Conservation (phyloP, 768 basidiomycete genomes). For the Boletus vermiculosoides region DNA sequence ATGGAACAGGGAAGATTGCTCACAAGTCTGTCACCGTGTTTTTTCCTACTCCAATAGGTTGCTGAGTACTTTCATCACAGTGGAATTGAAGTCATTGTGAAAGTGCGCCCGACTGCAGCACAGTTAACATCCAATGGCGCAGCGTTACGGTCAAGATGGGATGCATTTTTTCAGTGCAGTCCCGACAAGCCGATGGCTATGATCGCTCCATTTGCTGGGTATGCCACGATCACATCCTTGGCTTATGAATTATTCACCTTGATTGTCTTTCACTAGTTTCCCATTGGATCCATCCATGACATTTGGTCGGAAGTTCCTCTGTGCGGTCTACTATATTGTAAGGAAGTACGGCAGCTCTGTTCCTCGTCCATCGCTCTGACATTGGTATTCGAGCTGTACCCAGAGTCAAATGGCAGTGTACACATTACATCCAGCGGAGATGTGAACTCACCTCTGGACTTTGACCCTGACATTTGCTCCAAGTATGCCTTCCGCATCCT, state of each 20-base stretch:
- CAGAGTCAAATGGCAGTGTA: slow-evolving; percentile 44
- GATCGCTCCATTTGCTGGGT: slow-evolving; percentile 43
- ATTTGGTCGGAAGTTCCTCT: slow-evolving; percentile 29
- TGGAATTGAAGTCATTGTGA: slow-evolving; percentile 52
- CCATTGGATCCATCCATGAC: slow-evolving; percentile 15
- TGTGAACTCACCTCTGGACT: slow-evolving; percentile 40
- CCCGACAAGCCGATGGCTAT: slow-evolving; percentile 58
- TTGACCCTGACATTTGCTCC: slow-evolving; percentile 45
- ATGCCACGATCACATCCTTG: slow-evolving; percentile 2
- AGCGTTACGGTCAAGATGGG: slow-evolving; percentile 49
- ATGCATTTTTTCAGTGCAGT: slow-evolving; percentile 44
- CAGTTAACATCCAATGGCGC: slow-evolving; percentile 50
- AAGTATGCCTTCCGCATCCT: slow-evolving; percentile 31
- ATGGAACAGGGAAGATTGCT: slow-evolving; percentile 49
- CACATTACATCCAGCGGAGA: slow-evolving; percentile 47
- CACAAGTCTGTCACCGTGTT: slow-evolving; percentile 43
- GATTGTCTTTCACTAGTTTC: slow-evolving; percentile 20
- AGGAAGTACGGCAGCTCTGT: neutral
- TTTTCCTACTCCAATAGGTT: neutral
- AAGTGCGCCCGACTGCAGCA: slow-evolving; percentile 49
- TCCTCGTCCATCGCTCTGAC: neutral
- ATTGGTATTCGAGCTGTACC: slow-evolving; percentile 36
- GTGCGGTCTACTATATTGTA: slow-evolving; percentile 35
- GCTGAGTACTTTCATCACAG: slow-evolving; percentile 30
- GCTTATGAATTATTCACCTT: neutral